phyloP scores from a whole-genome alignment of 257 asterid species.

The Solanum sparsipilum region DNA sequence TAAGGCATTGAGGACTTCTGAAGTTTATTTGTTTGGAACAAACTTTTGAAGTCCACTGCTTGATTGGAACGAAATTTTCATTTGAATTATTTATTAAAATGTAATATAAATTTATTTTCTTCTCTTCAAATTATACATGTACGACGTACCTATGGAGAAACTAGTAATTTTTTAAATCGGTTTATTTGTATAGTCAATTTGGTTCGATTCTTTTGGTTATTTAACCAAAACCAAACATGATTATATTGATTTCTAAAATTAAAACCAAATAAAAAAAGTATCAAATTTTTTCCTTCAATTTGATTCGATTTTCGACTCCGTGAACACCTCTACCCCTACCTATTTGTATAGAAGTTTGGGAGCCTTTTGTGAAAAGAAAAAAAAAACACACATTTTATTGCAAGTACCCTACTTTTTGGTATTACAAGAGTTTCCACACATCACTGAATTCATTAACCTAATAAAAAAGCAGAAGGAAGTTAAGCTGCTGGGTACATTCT shows the following conservation, averaged over 20 bases:
- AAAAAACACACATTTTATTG: background rate
- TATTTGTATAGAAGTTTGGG: background rate
- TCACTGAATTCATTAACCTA: background rate
- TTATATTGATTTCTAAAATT: background rate
- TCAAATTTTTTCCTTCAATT: background rate
- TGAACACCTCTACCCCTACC: background rate
- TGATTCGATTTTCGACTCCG: background rate
- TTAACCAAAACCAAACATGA: background rate
- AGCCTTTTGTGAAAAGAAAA: background rate
- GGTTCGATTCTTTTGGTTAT: background rate
- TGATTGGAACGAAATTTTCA: background rate
- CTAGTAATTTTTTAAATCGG: background rate
- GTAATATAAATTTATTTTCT: background rate
- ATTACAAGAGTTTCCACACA: background rate
- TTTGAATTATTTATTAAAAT: background rate
- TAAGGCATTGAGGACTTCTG: background rate
- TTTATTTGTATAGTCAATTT: background rate
- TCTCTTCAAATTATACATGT: background rate
- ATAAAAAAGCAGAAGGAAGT: background rate
- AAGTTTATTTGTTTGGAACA: background rate
- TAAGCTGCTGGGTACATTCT: background rate
- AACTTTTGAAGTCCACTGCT: background rate
- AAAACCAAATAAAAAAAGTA: background rate
- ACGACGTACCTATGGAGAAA: background rate
- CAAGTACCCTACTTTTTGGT: background rate